Base-by-base conservation (phyloP, 768 basidiomycete species). In the Vararia minispora region DNA sequence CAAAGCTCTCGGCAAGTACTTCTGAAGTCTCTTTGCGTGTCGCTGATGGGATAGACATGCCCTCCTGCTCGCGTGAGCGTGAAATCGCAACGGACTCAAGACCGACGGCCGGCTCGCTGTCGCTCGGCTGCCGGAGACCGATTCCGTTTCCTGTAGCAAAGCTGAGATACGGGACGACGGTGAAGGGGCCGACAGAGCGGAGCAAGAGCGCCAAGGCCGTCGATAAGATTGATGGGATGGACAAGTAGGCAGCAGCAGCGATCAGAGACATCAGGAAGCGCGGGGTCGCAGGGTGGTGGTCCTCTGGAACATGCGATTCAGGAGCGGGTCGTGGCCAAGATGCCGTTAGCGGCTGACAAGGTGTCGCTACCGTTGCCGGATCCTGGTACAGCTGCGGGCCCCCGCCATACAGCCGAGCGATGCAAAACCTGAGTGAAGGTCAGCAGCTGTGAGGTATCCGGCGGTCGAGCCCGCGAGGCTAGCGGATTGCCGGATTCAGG, bases 321-420 rank as follows among this genome's bases (percentile, higher is more conserved):
- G 40, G 34, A 25, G 24, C 39, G 13, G 44, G 46, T 32, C 17
- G 33, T 26, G 69, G 68, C 50, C 76, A 80, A n/a, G 69, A 66
- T 2, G 79, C 66, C 0, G 85, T 85, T 35, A 94, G 68, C 2
- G 90, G 89, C 25, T 79, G 64, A 2, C 64, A 52, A 2, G 76
- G 53, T 0, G 78, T 78, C 3, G 90, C 78, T 38, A 81, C 64
- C 24, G 86, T 58, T 16, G 68, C 62, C 0, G 77, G 67, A 13
- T 79, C 71, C 35, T 91, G 63, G 49, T 77, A 66, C 27, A 94
- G 65, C 0, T 68, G 65, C 10, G 91, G 90, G 0, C 87, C 82
- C 13, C 86, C 82, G 17, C 89, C 87, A 51, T 94, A 95, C 5
- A 95, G 69, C 27, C 83, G 72, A 7, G 91, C 73, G 37, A 94